Conservation (phyloP, 108 stramenopile genomes). For the Pseudonitzschia pungens region DNA sequence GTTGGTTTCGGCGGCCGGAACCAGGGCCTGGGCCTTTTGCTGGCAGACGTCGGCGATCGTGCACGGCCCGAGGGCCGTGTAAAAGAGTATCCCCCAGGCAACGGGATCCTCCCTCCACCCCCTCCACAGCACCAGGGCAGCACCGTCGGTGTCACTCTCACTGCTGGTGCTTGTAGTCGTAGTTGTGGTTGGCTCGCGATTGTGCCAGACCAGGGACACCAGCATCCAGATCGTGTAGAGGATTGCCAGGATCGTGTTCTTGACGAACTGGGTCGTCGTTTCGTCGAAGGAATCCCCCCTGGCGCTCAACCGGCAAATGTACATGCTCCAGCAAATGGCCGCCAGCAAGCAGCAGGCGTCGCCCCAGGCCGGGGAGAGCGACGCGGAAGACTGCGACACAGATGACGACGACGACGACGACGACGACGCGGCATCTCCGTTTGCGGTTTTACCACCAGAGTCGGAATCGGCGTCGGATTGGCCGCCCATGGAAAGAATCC, state of each 20-base stretch:
- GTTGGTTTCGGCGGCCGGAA: slow-evolving; percentile 59
- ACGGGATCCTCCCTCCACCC: slow-evolving; percentile 35
- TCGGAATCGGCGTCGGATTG: slow-evolving; percentile 4
- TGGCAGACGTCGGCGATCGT: slow-evolving; percentile 60
- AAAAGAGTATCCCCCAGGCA: slow-evolving; percentile 49
- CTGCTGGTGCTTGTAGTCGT: too few species aligned
- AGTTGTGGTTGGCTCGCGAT: neutral
- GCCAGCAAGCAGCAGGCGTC: slow-evolving; percentile 53
- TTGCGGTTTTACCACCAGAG: neutral
- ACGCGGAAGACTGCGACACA: too few species aligned
- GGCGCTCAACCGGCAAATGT: slow-evolving; percentile 54
- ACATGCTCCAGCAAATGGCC: slow-evolving; percentile 60
- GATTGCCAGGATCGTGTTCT: slow-evolving; percentile 48
- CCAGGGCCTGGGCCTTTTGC: slow-evolving; percentile 54
- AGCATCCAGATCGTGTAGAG: slow-evolving; percentile 59
- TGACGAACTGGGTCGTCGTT: slow-evolving; percentile 46
- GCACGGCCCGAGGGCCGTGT: slow-evolving; percentile 61
- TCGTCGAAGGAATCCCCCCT: slow-evolving; percentile 48
- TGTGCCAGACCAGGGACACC: slow-evolving; percentile 2
- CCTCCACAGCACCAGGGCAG: slow-evolving; percentile 30
- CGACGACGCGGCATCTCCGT: neutral
- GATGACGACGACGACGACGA: slow-evolving; percentile 4
- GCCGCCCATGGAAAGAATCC: slow-evolving; percentile 16
- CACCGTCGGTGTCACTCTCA: neutral
- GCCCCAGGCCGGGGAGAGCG: slow-evolving; percentile 35